A percentile compares a stretch with the other conserved stretches of the same genome.
These are phyloP conservation scores for Craterostigma plantagineum DNA, from an alignment of 257 asterid species.

Conservation along the genomic window DNA sequence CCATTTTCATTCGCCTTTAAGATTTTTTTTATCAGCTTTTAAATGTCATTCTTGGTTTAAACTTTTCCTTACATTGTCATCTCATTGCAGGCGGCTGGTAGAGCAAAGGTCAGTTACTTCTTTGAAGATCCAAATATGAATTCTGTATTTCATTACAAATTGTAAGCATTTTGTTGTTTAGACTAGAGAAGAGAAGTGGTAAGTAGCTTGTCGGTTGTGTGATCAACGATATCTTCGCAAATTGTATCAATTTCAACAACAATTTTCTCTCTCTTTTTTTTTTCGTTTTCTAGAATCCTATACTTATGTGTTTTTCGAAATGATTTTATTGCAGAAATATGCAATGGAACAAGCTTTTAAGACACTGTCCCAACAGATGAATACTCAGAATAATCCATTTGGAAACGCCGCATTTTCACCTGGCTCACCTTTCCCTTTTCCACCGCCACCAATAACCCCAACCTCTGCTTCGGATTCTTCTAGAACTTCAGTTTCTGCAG, in stretches of 20 bases:
- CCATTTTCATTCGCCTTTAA: constrained; percentile 3
- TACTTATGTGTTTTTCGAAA: neutral
- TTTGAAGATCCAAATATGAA: constrained; percentile 6
- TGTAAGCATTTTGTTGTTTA: neutral
- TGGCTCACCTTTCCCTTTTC: constrained; percentile 67
- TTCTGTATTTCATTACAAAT: constrained; percentile 6
- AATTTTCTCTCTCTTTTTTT: neutral
- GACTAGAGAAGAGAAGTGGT: neutral
- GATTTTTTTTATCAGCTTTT: too few species aligned
- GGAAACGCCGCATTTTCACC: constrained; percentile 41
- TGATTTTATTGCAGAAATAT: constrained; percentile 44
- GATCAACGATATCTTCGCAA: neutral
- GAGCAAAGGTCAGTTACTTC: constrained; percentile 51
- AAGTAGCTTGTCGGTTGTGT: neutral
- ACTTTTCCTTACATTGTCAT: constrained; percentile 12
- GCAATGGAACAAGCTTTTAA: constrained; percentile 97
- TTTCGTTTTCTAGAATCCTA: neutral
- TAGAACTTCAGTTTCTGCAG: constrained; percentile 22
- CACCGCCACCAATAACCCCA: constrained; percentile 28
- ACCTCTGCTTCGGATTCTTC: constrained; percentile 23
- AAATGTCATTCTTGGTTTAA: too few species aligned
- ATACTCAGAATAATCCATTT: constrained; percentile 50
- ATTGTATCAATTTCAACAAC: neutral
- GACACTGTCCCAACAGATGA: constrained; percentile 76
- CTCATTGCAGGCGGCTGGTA: constrained; percentile 48